Evolutionary conservation across 2,329 filamentous ascomycete genomes (phyloP).

Genomic region (Pestalotiopsis sp.): DNA sequence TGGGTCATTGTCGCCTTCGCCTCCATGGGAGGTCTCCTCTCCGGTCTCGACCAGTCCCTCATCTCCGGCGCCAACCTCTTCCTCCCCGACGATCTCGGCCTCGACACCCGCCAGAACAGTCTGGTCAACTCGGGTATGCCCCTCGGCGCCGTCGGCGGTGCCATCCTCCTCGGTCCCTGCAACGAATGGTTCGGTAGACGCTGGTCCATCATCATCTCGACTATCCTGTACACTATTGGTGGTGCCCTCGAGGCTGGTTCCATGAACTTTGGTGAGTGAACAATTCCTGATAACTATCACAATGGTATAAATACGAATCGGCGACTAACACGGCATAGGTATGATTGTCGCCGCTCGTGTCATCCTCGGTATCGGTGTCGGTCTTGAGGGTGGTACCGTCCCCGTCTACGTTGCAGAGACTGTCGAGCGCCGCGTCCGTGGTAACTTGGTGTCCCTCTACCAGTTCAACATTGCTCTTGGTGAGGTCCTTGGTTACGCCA

Average conservation of each 20-base stretch:
- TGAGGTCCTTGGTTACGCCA: conserved; percentile 73
- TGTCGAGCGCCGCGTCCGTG: conserved; percentile 67
- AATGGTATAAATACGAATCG: background rate
- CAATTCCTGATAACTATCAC: background rate
- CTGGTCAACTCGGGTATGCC: conserved; percentile 73
- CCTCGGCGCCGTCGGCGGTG: conserved; percentile 71
- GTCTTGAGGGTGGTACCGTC: conserved; percentile 74
- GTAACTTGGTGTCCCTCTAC: conserved; percentile 74
- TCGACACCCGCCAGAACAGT: conserved; percentile 60
- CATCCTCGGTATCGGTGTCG: conserved; percentile 71
- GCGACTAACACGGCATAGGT: conserved; percentile 26
- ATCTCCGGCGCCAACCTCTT: conserved; percentile 73
- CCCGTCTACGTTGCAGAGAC: conserved; percentile 76
- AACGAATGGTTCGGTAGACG: conserved; percentile 71
- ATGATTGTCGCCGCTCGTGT: conserved; percentile 73
- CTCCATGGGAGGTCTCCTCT: conserved; percentile 75
- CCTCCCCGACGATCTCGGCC: conserved; percentile 59
- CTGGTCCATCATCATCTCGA: conserved; percentile 70
- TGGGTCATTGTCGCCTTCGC: conserved; percentile 71
- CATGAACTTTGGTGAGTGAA: conserved; percentile 58
- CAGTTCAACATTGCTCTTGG: conserved; percentile 78
- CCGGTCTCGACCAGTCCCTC: conserved; percentile 72
- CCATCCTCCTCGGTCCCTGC: conserved; percentile 64
- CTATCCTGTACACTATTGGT: conserved; percentile 70
- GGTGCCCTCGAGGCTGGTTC: conserved; percentile 69